Conservation (phyloP, 805 yeast genomes). For the Wickerhamiella sergipiensis region DNA sequence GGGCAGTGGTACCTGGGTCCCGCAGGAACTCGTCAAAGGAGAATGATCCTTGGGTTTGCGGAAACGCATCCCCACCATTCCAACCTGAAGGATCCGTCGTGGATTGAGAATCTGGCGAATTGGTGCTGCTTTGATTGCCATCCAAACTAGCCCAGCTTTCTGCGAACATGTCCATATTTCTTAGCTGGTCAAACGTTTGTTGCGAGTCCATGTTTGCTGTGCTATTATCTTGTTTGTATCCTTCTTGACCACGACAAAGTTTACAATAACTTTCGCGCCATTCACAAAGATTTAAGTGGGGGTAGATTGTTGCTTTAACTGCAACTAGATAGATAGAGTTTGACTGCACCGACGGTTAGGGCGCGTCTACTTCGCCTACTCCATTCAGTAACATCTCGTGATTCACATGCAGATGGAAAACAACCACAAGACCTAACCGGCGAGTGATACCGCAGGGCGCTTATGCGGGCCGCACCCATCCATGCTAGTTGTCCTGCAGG, state of each 20-base stretch:
- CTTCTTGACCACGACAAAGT: neutral
- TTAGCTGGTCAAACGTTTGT: neutral
- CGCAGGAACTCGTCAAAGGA: neutral
- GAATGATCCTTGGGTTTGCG: neutral
- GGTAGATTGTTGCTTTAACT: neutral
- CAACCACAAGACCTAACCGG: neutral
- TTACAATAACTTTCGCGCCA: neutral
- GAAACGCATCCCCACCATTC: neutral
- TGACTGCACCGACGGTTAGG: neutral
- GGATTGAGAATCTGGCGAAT: neutral
- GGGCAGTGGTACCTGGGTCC: neutral
- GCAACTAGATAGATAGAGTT: neutral
- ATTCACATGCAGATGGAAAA: neutral
- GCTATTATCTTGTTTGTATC: neutral
- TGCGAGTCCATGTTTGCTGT: neutral
- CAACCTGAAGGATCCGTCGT: neutral
- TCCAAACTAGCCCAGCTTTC: neutral
- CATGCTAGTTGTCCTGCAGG: neutral
- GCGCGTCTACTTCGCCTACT: neutral
- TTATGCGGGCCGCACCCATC: neutral
- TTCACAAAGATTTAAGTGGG: neutral
- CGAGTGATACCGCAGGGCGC: neutral
- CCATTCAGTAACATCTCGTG: neutral
- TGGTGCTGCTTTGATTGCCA: neutral
- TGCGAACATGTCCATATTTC: neutral